These are phyloP conservation scores for Cruciata laevipes DNA, from an alignment of 257 asterid genomes.

Conservation along the genomic window DNA sequence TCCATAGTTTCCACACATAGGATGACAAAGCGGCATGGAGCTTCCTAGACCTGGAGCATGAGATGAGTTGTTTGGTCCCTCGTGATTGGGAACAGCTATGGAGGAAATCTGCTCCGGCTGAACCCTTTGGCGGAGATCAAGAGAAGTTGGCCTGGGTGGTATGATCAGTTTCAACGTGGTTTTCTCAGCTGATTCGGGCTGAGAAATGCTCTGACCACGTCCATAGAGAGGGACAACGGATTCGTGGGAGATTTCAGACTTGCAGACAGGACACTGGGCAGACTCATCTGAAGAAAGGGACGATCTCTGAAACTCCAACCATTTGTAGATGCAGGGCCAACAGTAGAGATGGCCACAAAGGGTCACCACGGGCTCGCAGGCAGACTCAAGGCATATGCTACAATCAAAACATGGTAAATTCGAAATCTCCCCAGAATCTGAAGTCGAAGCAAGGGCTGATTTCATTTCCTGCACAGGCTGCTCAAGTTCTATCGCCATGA, in stretches of 20 bases:
- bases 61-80: constrained; percentile 16
- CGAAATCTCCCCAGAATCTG: constrained; percentile 35
- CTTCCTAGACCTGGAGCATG: constrained; percentile 20
- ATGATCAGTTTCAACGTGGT: constrained; percentile 14
- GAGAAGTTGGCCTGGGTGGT: constrained; percentile 61
- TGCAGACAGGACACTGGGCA: constrained; percentile 75
- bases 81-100: constrained; percentile 6
- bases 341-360: constrained; percentile 87
- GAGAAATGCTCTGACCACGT: constrained; percentile 41
- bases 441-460: constrained; percentile 33
- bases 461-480: constrained; percentile 46
- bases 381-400: constrained; percentile 72
- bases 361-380: constrained; percentile 73
- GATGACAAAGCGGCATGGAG: constrained; percentile 25
- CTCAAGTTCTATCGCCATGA: constrained; percentile 44
- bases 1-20: constrained; percentile 52
- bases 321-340: constrained; percentile 90
- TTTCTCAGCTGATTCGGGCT: constrained; percentile 31
- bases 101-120: constrained; percentile 18
- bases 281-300: constrained; percentile 31
- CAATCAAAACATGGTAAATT: constrained; percentile 56
- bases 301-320: constrained; percentile 45
- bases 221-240: constrained; percentile 75
- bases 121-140: constrained; percentile 25
- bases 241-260: constrained; percentile 60